These are phyloP conservation scores for Monosporascus sp. DNA, from an alignment of 2,329 filamentous ascomycete genomes.

Conservation along the genomic window DNA sequence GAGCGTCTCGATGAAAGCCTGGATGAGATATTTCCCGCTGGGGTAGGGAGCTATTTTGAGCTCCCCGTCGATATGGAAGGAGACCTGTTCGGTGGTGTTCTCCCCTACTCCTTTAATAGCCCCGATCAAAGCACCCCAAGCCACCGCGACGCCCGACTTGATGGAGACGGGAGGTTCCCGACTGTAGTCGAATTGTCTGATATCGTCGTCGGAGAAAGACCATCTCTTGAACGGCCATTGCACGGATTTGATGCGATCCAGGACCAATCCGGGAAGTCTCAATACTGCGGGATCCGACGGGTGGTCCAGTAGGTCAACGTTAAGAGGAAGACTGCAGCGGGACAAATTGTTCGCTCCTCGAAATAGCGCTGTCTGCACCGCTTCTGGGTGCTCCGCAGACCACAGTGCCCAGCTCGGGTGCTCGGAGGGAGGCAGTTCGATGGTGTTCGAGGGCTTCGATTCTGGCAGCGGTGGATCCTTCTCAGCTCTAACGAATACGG, in stretches of 20 bases:
- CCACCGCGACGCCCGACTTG: not conserved
- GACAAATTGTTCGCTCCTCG: not conserved
- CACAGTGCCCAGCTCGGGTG: constrained; percentile 2
- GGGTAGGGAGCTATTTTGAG: not conserved
- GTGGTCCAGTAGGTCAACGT: not conserved
- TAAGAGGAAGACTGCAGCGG: not conserved
- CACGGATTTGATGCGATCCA: not conserved
- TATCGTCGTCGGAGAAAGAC: constrained; percentile 1
- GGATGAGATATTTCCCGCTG: not conserved
- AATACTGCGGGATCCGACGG: not conserved
- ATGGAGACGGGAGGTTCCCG: not conserved
- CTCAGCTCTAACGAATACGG: not conserved
- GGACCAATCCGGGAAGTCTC: not conserved
- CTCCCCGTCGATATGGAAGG: not conserved
- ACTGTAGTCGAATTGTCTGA: constrained; percentile 2
- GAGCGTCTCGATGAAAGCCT: constrained; percentile 2
- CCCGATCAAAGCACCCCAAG: not conserved
- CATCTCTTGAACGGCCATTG: constrained; percentile 4
- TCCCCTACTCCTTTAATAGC: not conserved
- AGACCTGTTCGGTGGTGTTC: not conserved
- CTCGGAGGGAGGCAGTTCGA: not conserved
- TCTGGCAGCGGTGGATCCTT: not conserved
- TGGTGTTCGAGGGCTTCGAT: not conserved
- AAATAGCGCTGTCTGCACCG: not conserved
- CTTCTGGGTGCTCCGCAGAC: constrained; percentile 1